Conservation (phyloP, 225 moss, liverwort and hornwort species). For the Takakia lepidozioides region DNA sequence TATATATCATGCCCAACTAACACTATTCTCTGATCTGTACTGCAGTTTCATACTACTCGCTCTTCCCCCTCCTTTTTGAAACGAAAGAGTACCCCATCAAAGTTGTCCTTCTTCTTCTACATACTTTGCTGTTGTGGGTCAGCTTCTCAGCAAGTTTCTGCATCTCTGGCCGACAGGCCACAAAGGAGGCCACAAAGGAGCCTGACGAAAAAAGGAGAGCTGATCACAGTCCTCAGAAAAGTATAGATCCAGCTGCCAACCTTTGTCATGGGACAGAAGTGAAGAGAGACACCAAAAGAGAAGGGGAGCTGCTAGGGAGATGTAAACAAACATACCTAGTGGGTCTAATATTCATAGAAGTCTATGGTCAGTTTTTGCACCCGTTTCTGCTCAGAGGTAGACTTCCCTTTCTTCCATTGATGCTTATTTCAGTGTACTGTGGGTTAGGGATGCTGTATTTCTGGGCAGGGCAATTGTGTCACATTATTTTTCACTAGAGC, state of each 20-base stretch:
- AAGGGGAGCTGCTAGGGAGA: slow-evolving; percentile 12
- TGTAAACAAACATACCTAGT: slow-evolving; percentile 32
- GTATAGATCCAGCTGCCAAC: background rate
- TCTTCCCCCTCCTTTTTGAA: slow-evolving; percentile 81
- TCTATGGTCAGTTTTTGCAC: slow-evolving; percentile 63
- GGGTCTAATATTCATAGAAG: slow-evolving; percentile 58
- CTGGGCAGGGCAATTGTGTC: slow-evolving; percentile 51
- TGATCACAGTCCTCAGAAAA: background rate
- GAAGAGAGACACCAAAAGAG: background rate
- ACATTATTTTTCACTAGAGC: slow-evolving; percentile 7
- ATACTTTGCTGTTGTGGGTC: slow-evolving; percentile 41
- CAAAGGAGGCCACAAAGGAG: too few species aligned
- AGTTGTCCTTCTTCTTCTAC: slow-evolving; percentile 59
- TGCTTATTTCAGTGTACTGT: slow-evolving; percentile 79
- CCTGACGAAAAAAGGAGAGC: too few species aligned
- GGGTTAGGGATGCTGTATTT: slow-evolving; percentile 55
- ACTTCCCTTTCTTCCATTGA: slow-evolving; percentile 69
- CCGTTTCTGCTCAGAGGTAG: slow-evolving; percentile 30
- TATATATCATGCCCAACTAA: background rate
- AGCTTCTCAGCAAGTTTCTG: slow-evolving; percentile 20
- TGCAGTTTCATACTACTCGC: slow-evolving; percentile 83
- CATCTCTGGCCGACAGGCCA: too few species aligned
- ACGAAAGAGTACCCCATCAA: slow-evolving; percentile 78
- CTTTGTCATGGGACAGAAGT: background rate
- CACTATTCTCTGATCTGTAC: background rate